Conservation (phyloP, 345 rosid species). For the Fremontodendron californicum region DNA sequence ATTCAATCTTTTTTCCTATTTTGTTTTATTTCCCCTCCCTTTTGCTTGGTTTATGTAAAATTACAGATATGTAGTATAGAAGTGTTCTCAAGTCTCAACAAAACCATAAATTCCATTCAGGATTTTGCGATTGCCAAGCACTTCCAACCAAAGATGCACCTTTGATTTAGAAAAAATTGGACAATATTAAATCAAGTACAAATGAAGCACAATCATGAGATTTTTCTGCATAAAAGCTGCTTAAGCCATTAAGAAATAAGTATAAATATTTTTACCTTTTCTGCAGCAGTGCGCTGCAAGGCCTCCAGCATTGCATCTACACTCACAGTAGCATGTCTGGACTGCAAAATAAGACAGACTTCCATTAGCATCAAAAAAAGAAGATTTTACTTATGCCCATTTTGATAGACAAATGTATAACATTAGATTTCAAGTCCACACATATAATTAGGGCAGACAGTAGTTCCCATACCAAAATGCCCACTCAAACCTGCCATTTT, state of each 20-base stretch:
- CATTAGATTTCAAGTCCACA: neutral
- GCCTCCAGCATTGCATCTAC: slow-evolving; percentile 91
- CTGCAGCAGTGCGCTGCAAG: slow-evolving; percentile 61
- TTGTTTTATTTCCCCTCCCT: neutral
- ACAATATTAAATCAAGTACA: neutral
- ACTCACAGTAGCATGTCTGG: slow-evolving; percentile 85
- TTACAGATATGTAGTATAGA: neutral
- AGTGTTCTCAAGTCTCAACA: neutral
- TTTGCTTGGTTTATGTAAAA: neutral
- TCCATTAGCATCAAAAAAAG: neutral
- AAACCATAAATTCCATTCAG: neutral
- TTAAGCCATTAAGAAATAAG: neutral
- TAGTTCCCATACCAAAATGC: neutral
- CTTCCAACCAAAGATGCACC: neutral
- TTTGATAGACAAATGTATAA: neutral
- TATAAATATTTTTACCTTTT: slow-evolving; percentile 43
- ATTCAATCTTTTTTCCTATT: neutral
- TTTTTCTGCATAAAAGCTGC: neutral
- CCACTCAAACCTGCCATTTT: neutral
- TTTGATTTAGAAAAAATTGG: neutral
- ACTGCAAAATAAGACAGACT: slow-evolving; percentile 39
- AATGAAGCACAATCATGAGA: neutral
- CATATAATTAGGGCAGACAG: neutral
- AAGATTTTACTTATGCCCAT: neutral
- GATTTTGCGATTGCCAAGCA: neutral